These are phyloP conservation scores for Petunia hybrid DNA, from an alignment of 305 asterid genomes.

Conservation along the genomic window DNA sequence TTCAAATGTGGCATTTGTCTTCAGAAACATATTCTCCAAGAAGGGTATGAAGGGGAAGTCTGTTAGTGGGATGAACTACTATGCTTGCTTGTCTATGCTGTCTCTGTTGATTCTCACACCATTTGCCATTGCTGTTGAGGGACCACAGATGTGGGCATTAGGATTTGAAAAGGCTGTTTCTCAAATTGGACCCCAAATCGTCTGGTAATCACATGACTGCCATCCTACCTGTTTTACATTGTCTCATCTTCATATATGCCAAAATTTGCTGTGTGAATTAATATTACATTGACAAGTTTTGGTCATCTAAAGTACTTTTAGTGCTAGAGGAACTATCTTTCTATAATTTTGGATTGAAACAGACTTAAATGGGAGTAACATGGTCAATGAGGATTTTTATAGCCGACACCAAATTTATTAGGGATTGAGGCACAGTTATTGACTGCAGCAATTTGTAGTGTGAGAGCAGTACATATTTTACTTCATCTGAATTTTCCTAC, in stretches of 20 bases:
- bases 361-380: not conserved
- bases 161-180: constrained; percentile 70
- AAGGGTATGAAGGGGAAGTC: constrained; percentile 97
- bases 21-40: constrained; percentile 88
- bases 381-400: not conserved
- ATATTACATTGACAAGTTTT: not conserved
- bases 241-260: not conserved
- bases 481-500: not conserved
- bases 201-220: constrained; percentile 68
- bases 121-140: constrained; percentile 96
- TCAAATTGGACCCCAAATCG: constrained; percentile 83
- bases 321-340: not conserved
- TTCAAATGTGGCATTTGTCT: constrained; percentile 86
- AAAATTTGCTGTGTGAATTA: not conserved
- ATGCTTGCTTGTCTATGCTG: constrained; percentile 84
- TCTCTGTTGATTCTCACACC: constrained; percentile 89
- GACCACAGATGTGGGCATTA: constrained; percentile 86
- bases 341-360: not conserved
- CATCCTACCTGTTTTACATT: constrained; percentile 31
- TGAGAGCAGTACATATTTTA: not conserved
- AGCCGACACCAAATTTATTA: not conserved
- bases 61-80: constrained; percentile 96
- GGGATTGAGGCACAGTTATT: not conserved
- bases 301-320: not conserved
- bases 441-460: not conserved